A percentile compares a stretch with the other conserved stretches of the same genome.
Conservation (phyloP, 768 basidiomycete genomes). For the Collybia nuda region DNA sequence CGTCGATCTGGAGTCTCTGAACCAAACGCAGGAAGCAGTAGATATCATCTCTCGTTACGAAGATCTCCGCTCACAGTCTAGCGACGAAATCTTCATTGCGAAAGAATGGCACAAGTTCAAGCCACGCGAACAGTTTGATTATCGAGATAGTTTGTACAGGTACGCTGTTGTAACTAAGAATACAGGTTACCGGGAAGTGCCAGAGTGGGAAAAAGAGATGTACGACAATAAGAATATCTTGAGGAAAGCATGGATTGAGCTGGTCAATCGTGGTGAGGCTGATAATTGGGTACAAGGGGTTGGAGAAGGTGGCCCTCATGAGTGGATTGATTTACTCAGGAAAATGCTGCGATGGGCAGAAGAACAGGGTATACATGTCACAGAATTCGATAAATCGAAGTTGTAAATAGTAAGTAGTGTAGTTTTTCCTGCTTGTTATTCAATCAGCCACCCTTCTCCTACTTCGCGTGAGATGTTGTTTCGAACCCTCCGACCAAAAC, state of each 20-base stretch:
- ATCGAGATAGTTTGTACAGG: constrained; percentile 57
- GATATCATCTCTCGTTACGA: constrained; percentile 51
- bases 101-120: constrained; percentile 58
- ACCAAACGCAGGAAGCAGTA: constrained; percentile 44
- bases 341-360: constrained; percentile 29
- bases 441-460: not conserved
- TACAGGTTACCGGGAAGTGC: constrained; percentile 25
- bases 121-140: constrained; percentile 60
- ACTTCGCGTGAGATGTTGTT: not conserved
- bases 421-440: too few relatives aligned
- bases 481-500: not conserved
- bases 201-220: constrained; percentile 59
- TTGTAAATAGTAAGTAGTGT: constrained; percentile 1
- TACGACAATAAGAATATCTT: constrained; percentile 48
- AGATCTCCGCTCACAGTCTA: constrained; percentile 29
- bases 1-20: constrained; percentile 46
- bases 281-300: constrained; percentile 61
- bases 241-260: constrained; percentile 53
- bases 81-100: constrained; percentile 39
- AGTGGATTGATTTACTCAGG: constrained; percentile 57
- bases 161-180: constrained; percentile 33
- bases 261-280: constrained; percentile 58
- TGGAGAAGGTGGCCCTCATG: constrained; percentile 52
- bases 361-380: constrained; percentile 14
- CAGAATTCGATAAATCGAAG: constrained; percentile 9